Evolutionary conservation across 1,139 yeast genomes (phyloP), one percentile per base, ranked within the genome.

Genomic region (Suhomyces panamericanus): DNA sequence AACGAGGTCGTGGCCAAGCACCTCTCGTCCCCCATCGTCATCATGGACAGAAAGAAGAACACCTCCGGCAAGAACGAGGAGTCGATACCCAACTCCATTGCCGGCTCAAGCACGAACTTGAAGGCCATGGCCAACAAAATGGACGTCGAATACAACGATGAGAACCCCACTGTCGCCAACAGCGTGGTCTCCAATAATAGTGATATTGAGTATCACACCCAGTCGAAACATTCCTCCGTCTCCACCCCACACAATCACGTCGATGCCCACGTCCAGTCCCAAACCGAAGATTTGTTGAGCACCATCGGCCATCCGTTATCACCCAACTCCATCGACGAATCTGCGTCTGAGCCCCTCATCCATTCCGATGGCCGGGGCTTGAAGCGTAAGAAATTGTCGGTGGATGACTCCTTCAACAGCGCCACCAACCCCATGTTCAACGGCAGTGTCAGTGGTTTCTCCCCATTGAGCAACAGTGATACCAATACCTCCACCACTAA

Each of bases 1-100:
- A 86, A 83, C 33, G 70, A 73, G 24, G 74, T 89, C 6, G 77
- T 91, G 20, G 97, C 93, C 11, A 85, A 84, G 57, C 81, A 83
- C 32, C 64, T 85, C 8, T 79, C 96, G 0, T 72, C 83, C 7
- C 81, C 90, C 1, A 87, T 93, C 27, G 83, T 88, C 81, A 90
- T 91, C 44, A 90, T 95, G 82, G 98, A 93, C 65, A 85, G 96
- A 61, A 95, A 93, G 73, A 85, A 86, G 67, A 78, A 78, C 27
- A 59, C 68, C 11, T 58, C 68, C 1, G 39, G 40, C 17, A 49
- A 49, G 36, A 41, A 48, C 35, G 48, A 51, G 12, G 50, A 49
- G 11, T 56, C 62, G n/a, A 46, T 56, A 35, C 57, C 64, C n/a
- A 48, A 49, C 35, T 52, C 62, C 1, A 47, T 57, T 6, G 59